Evolutionary conservation across 208 protist genomes (phyloP).

Genomic region (Trypanosoma melophagium): DNA sequence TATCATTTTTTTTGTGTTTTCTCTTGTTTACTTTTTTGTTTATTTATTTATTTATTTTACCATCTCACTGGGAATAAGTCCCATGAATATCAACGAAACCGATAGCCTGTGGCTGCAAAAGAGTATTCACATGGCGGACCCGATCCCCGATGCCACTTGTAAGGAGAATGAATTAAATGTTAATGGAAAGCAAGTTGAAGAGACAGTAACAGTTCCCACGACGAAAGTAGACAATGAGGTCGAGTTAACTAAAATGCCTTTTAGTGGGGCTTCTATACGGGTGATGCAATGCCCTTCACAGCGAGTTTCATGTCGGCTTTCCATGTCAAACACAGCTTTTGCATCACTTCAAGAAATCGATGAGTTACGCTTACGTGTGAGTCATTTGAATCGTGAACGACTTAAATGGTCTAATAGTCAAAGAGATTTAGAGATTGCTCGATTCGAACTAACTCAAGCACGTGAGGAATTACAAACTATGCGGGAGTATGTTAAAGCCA

Average conservation of each 20-base stretch:
- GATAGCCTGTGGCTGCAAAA: conserved; percentile 88
- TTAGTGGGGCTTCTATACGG: conserved; percentile 42
- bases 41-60: not conserved
- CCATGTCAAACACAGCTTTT: conserved; percentile 57
- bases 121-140: conserved; percentile 76
- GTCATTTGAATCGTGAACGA: conserved; percentile 74
- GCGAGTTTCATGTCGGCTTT: conserved; percentile 37
- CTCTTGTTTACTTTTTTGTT: not conserved
- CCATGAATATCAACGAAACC: conserved; percentile 24
- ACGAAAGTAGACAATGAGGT: conserved; percentile 31
- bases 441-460: conserved; percentile 68
- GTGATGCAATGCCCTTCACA: conserved; percentile 28
- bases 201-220: not conserved
- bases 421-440: conserved; percentile 74
- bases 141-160: conserved; percentile 36
- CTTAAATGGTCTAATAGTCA: conserved; percentile 73
- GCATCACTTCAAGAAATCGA: conserved; percentile 81
- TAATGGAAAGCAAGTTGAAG: not conserved
- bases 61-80: not conserved
- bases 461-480: conserved; percentile 68
- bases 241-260: conserved; percentile 59
- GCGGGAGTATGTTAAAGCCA: conserved; percentile 37
- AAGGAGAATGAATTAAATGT: not conserved
- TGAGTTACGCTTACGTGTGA: conserved; percentile 68
- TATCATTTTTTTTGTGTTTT: not conserved